phyloP scores from a whole-genome alignment of 768 basidiomycete species.

The Cystofilobasidium macerans region DNA sequence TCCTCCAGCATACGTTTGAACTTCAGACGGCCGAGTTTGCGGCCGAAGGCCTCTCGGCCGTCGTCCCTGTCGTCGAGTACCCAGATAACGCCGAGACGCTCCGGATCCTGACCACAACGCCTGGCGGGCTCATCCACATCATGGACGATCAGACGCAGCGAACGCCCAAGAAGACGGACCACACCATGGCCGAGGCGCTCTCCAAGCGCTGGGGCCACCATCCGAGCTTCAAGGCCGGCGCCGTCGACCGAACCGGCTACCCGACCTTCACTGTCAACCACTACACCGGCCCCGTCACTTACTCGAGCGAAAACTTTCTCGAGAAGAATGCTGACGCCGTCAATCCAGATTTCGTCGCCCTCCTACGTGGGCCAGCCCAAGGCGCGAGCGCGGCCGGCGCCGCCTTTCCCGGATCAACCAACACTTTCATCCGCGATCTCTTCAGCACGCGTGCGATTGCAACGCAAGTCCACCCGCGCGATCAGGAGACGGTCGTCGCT shows the following conservation, averaged over 20 bases:
- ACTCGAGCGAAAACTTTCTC: slow-evolving; percentile 80
- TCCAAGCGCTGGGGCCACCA: slow-evolving; percentile 91
- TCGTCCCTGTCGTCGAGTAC: slow-evolving; percentile 61
- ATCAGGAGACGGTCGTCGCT: slow-evolving; percentile 90
- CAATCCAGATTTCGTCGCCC: slow-evolving; percentile 82
- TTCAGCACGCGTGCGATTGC: slow-evolving; percentile 83
- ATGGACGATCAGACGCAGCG: slow-evolving; percentile 92
- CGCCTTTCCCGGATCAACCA: slow-evolving; percentile 68
- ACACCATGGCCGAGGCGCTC: slow-evolving; percentile 89
- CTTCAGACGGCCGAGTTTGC: slow-evolving; percentile 69
- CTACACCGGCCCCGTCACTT: slow-evolving; percentile 80
- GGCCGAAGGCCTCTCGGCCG: slow-evolving; percentile 62
- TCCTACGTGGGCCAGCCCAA: slow-evolving; percentile 54
- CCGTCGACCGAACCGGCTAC: slow-evolving; percentile 61
- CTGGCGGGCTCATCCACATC: slow-evolving; percentile 88
- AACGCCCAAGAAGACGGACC: slow-evolving; percentile 78
- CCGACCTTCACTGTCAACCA: slow-evolving; percentile 86
- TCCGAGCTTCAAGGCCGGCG: slow-evolving; percentile 73
- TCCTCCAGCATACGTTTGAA: slow-evolving; percentile 70
- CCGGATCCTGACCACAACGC: slow-evolving; percentile 68
- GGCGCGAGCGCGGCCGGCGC: slow-evolving; percentile 37
- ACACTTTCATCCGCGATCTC: slow-evolving; percentile 80
- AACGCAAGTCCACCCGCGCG: slow-evolving; percentile 78
- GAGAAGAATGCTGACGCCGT: slow-evolving; percentile 78
- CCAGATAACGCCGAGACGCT: slow-evolving; percentile 87